phyloP scores from a whole-genome alignment of 2,329 filamentous ascomycete species.

The Sporothrix brasiliensis region DNA sequence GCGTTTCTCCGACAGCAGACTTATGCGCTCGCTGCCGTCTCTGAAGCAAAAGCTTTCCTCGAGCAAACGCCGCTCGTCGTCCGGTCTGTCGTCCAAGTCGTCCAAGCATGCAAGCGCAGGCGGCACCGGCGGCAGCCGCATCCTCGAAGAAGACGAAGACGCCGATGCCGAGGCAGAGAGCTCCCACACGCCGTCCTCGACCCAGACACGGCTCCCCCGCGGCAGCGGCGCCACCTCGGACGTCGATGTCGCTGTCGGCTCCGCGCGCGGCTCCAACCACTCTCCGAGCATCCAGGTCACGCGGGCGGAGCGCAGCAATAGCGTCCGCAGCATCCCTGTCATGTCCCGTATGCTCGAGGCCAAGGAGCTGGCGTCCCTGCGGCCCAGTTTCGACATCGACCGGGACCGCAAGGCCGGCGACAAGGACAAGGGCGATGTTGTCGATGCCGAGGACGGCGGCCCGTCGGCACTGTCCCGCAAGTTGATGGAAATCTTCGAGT shows the following conservation, averaged over 20 bases:
- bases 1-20: constrained; percentile 65
- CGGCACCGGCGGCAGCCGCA: constrained; percentile 35
- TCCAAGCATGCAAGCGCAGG: constrained; percentile 14
- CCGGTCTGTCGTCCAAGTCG: constrained; percentile 41
- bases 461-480: constrained; percentile 67
- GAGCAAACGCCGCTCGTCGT: constrained; percentile 42
- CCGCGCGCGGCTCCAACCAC: not conserved
- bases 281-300: constrained; percentile 41
- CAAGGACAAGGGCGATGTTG: constrained; percentile 34
- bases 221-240: constrained; percentile 13
- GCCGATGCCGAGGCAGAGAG: constrained; percentile 10
- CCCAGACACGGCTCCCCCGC: not conserved
- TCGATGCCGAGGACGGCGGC: constrained; percentile 44
- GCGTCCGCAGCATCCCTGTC: constrained; percentile 59
- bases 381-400: constrained; percentile 62
- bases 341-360: constrained; percentile 79
- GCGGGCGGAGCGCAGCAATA: constrained; percentile 43
- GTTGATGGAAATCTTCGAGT: constrained; percentile 82
- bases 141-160: constrained; percentile 42
- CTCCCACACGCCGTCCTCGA: constrained; percentile 12
- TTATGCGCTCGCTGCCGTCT: constrained; percentile 67
- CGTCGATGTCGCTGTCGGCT: not conserved
- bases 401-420: constrained; percentile 51
- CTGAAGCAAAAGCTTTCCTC: constrained; percentile 51
- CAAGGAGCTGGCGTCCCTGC: constrained; percentile 58